phyloP scores from a whole-genome alignment of 192 early-diverging fungal genomes.

The Rhizoclosmatium sp. region DNA sequence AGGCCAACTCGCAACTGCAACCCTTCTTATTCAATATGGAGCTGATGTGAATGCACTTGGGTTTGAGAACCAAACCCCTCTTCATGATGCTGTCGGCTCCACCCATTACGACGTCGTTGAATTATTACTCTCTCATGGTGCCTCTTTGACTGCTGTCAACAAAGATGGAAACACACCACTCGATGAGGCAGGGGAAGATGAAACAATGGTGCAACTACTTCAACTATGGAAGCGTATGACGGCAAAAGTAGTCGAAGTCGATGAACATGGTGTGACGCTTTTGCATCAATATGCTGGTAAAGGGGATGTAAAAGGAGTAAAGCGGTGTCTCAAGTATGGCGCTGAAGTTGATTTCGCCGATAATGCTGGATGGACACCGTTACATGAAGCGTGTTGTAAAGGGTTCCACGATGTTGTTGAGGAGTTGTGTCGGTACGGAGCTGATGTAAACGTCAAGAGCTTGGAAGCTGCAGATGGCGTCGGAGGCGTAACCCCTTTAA shows the following conservation, averaged over 20 bases:
- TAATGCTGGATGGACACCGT: constrained; percentile 55
- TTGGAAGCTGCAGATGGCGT: background rate
- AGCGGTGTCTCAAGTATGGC: constrained; percentile 46
- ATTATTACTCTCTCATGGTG: constrained; percentile 58
- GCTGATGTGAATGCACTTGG: constrained; percentile 62
- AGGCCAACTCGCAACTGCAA: constrained; percentile 50
- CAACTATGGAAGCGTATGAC: constrained; percentile 53
- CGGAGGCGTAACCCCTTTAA: constrained; percentile 51
- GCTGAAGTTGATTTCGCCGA: constrained; percentile 57
- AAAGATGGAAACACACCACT: constrained; percentile 55
- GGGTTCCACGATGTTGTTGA: constrained; percentile 44
- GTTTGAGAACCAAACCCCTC: constrained; percentile 60
- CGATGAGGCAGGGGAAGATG: constrained; percentile 47
- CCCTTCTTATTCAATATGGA: constrained; percentile 54
- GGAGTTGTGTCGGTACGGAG: constrained; percentile 56
- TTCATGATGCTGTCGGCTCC: constrained; percentile 64
- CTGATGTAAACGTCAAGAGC: constrained; percentile 37
- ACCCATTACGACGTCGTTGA: constrained; percentile 59
- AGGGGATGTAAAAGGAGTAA: constrained; percentile 48
- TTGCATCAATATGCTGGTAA: constrained; percentile 47
- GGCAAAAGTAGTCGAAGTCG: constrained; percentile 40
- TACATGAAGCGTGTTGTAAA: constrained; percentile 56
- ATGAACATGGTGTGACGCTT: constrained; percentile 49
- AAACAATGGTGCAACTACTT: constrained; percentile 45
- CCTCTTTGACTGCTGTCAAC: constrained; percentile 50